Base-by-base conservation (phyloP, 768 basidiomycete genomes). In the Naganishia vaughanmartiniae region DNA sequence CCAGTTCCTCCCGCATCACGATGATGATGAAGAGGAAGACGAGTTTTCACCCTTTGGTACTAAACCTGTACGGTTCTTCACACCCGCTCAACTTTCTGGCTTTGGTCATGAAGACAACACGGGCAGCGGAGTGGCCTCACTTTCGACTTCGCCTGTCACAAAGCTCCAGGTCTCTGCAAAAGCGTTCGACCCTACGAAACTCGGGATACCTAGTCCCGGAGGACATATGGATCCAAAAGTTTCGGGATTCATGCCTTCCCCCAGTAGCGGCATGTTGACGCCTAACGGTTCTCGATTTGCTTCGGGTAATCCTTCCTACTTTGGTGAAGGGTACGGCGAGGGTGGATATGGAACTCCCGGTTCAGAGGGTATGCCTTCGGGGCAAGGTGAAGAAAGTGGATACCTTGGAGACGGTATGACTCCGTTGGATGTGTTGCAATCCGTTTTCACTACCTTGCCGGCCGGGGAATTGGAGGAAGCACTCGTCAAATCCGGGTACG, bases 391-490 rank as follows among this genome's bases (percentile, higher is more conserved):
- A 66, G 67, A 73, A 67, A 11, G 71, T 65, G 54, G 74, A 70
- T 66, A 73, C 31, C 67, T 67, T 28, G 73, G 73, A 21, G 74
- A 76, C 17, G 93, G 93, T 54, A 95, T 99, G 92, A 95, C 95
- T 0, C 96, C 96, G 0, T 90, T 99, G 76, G 96, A 99, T 76
- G 93, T 97, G 53, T 88, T 99, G 24, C 88, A 87, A 78, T 93
- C 91, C 53, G 91, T 99, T 46, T 99, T 99, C 74, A 89, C 92
- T 1, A 88, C 92, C 1, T 85, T 99, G 12, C 89, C 93, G 0
- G 89, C 92, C 2, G 89, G 89, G 3, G 93, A 97, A 78, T 85
- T 99, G 9, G 95, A 98, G 81, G 93, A 97, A 67, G 95, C 95
- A 0, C 85, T 99, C 1, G 87, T 88, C 9, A 85, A 87, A 56